These are phyloP conservation scores for Leccinum barrowsii DNA, from an alignment of 768 basidiomycete species.

Conservation along the genomic window DNA sequence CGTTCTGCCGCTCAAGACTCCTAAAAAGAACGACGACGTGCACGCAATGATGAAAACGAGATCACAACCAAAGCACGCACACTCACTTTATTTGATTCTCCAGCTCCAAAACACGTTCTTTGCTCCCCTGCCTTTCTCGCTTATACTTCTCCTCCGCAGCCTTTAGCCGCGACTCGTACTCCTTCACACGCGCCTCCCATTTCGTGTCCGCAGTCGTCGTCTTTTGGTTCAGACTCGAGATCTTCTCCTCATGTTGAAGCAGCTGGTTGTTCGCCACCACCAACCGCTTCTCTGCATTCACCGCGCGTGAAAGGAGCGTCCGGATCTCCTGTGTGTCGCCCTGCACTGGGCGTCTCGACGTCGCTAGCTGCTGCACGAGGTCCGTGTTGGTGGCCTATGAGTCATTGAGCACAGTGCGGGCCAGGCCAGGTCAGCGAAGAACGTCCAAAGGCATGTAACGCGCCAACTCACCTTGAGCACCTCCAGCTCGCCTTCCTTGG, in stretches of 20 bases:
- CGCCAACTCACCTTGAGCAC: slow-evolving; percentile 61
- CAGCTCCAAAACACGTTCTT: slow-evolving; percentile 75
- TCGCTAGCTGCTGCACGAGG: slow-evolving; percentile 63
- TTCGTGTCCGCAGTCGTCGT: slow-evolving; percentile 72
- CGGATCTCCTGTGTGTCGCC: slow-evolving; percentile 67
- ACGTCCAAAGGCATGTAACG: neutral
- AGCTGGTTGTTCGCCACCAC: slow-evolving; percentile 83
- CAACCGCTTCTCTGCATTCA: slow-evolving; percentile 86
- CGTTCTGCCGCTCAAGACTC: slow-evolving; percentile 72
- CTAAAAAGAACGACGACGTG: slow-evolving; percentile 33
- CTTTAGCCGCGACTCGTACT: slow-evolving; percentile 79
- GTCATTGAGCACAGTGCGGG: neutral
- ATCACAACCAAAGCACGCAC: slow-evolving; percentile 4
- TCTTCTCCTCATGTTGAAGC: slow-evolving; percentile 77
- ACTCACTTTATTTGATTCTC: slow-evolving; percentile 77
- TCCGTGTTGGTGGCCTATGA: slow-evolving; percentile 69
- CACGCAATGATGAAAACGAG: neutral
- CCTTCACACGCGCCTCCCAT: slow-evolving; percentile 94
- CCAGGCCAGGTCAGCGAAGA: neutral
- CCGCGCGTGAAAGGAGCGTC: slow-evolving; percentile 67
- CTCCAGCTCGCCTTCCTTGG: slow-evolving; percentile 89
- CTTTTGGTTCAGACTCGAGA: slow-evolving; percentile 70
- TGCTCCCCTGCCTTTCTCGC: slow-evolving; percentile 89
- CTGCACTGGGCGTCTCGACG: slow-evolving; percentile 55
- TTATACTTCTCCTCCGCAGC: slow-evolving; percentile 90